Percentiles rank a stretch among this genome's conserved stretches.
phyloP scores from a whole-genome alignment of 441 rosid genomes.

The Mallotus japonicus region DNA sequence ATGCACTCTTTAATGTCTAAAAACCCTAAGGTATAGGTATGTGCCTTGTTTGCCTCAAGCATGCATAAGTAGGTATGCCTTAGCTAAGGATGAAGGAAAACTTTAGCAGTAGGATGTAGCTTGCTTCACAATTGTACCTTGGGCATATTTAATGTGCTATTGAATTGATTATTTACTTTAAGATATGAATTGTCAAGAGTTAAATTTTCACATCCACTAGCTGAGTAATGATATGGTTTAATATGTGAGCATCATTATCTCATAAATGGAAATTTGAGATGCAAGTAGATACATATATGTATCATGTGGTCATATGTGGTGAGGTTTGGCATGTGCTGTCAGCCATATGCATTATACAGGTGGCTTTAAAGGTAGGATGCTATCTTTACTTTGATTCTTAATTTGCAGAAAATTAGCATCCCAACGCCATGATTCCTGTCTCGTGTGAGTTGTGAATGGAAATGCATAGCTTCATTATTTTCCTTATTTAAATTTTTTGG shows the following conservation, averaged over 20 bases:
- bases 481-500: neutral
- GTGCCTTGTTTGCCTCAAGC: neutral
- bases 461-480: neutral
- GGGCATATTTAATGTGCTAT: neutral
- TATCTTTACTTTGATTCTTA: no score
- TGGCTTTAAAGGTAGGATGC: no score
- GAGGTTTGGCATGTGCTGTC: no score
- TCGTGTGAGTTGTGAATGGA: neutral
- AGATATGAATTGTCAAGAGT: neutral
- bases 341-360: no score
- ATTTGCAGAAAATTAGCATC: no score
- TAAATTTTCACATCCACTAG: neutral
- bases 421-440: no score
- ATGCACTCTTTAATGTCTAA: no score
- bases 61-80: neutral
- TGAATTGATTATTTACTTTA: neutral
- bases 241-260: neutral
- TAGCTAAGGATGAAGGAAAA: neutral
- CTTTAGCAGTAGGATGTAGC: neutral
- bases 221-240: neutral
- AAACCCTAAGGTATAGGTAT: neutral
- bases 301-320: no score
- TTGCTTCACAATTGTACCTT: neutral
- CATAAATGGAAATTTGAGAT: neutral
- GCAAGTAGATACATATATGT: no score